Evolutionary conservation across 768 basidiomycete species (phyloP).

Genomic region (Hericium coralloides): DNA sequence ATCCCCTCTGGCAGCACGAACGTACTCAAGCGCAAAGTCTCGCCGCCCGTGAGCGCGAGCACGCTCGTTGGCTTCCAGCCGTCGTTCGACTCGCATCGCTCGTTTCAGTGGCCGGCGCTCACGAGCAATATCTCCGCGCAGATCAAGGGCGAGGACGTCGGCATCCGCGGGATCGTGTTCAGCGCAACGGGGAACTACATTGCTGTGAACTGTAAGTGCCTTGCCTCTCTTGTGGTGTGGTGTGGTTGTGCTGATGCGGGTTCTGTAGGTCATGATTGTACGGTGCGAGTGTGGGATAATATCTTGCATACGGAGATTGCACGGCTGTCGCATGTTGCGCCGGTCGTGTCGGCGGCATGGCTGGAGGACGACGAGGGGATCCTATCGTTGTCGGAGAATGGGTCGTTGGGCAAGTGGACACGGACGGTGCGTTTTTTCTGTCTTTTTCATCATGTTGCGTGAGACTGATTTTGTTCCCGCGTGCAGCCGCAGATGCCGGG

Average conservation of each 20-base stretch:
- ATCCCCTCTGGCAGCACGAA: too few relatives aligned
- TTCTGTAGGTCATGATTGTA: slow-evolving; percentile 42
- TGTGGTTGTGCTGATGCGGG: neutral
- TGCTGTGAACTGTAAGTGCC: slow-evolving; percentile 46
- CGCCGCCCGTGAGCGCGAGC: slow-evolving; percentile 5
- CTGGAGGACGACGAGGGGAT: slow-evolving; percentile 24
- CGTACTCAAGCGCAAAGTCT: slow-evolving; percentile 9
- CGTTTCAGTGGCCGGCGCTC: slow-evolving; percentile 40
- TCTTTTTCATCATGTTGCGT: neutral
- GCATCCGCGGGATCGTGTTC: slow-evolving; percentile 40
- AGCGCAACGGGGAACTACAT: slow-evolving; percentile 45
- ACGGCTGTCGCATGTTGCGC: slow-evolving; percentile 42
- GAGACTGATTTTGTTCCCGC: neutral
- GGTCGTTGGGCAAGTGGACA: slow-evolving; percentile 55
- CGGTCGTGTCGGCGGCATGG: slow-evolving; percentile 46
- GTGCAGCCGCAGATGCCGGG: neutral
- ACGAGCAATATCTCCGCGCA: slow-evolving; percentile 26
- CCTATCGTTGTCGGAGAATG: slow-evolving; percentile 31
- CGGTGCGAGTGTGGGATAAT: slow-evolving; percentile 53
- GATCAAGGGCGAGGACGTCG: slow-evolving; percentile 39
- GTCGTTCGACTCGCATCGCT: slow-evolving; percentile 22
- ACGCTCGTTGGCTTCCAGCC: neutral
- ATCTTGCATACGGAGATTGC: slow-evolving; percentile 40
- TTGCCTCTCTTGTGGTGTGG: neutral
- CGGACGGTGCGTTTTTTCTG: slow-evolving; percentile 33